Conservation (phyloP, 2,329 filamentous ascomycete species). For the Amesomyces nigricolor region DNA sequence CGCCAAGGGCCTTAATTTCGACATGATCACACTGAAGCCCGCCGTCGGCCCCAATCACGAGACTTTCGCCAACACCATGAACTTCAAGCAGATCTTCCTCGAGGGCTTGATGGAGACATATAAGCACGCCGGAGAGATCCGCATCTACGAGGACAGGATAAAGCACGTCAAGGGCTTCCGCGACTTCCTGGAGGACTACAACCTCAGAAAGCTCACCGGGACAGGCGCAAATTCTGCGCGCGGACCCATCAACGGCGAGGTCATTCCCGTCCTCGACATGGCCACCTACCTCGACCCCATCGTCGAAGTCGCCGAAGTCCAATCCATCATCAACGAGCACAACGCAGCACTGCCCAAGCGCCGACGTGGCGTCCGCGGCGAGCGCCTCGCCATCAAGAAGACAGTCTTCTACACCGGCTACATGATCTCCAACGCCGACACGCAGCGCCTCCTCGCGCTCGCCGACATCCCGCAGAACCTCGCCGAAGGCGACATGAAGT, state of each 20-base stretch:
- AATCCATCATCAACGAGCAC: slow-evolving; percentile 83
- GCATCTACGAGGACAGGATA: slow-evolving; percentile 63
- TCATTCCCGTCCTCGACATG: slow-evolving; percentile 78
- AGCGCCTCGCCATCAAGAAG: slow-evolving; percentile 68
- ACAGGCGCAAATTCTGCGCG: slow-evolving; percentile 49
- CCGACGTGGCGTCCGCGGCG: slow-evolving; percentile 34
- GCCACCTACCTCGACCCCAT: slow-evolving; percentile 70
- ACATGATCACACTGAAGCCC: slow-evolving; percentile 85
- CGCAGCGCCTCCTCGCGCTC: slow-evolving; percentile 65
- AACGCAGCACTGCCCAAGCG: slow-evolving; percentile 53
- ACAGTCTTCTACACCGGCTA: slow-evolving; percentile 91
- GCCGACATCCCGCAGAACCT: slow-evolving; percentile 57
- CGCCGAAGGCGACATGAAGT: slow-evolving; percentile 66
- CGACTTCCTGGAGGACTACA: slow-evolving; percentile 76
- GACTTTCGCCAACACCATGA: slow-evolving; percentile 75
- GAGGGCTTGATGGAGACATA: slow-evolving; percentile 81
- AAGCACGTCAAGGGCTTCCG: slow-evolving; percentile 75
- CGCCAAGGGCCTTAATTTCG: slow-evolving; percentile 76
- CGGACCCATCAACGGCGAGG: slow-evolving; percentile 66
- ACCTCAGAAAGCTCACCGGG: slow-evolving; percentile 45
- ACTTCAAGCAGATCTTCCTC: slow-evolving; percentile 86
- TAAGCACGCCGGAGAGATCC: slow-evolving; percentile 71
- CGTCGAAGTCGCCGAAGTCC: slow-evolving; percentile 74
- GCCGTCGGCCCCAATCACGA: slow-evolving; percentile 73
- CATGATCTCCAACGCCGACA: slow-evolving; percentile 67